Base-by-base conservation (phyloP, 1,284 basidiomycete genomes). In the Pulchroboletus neoregius region DNA sequence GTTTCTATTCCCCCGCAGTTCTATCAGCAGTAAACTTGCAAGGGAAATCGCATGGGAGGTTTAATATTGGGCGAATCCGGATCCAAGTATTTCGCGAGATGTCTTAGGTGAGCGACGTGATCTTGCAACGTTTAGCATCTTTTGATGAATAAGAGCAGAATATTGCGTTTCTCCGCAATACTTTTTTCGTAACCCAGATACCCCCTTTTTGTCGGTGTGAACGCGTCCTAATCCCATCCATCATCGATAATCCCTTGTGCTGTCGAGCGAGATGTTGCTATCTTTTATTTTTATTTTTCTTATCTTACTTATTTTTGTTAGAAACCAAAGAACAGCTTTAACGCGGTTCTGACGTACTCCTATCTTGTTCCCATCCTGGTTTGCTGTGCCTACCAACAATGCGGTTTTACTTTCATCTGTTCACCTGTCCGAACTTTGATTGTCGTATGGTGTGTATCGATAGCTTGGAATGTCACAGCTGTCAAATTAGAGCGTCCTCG, bases 1-100 rank as follows among this genome's bases (percentile, higher is more conserved):
- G 46, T 54, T 22, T 46, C 62, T 26, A 32, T 62, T 24, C 63
- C 63, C 15, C 43, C 50, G 2, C 61, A 57, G 18, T 35, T 46
- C 22, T 41, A 49, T 26, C 38, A 46, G 6, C 52, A 52, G 22
- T 47, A 36, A 39, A 6, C 8, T 5, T 32, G 28, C 7, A 6
- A 24, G 30, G 27, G 27, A 13, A 20, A 3, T 26, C 24, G 16
- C 6, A n/a, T 33, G 39, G n/a, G 5, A 22, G 24, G 15, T 43
- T 38, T 35, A 46, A 33, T 48, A 47, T 35, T 23, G 47, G 42
- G 16, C 39, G 32, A n/a, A 6, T 34, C 16, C 18, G 20, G n/a
- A 42, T 24, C 23, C 33, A 37, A 35, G 22, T 28, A 15, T n/a
- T n/a, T n/a, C n/a, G n/a, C n/a, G 24, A 20, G 34, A 31, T 27